Evolutionary conservation across 306 rosid genomes (phyloP), one percentile per base, ranked within the genome.

Genomic region (Corylus heterophylla): DNA sequence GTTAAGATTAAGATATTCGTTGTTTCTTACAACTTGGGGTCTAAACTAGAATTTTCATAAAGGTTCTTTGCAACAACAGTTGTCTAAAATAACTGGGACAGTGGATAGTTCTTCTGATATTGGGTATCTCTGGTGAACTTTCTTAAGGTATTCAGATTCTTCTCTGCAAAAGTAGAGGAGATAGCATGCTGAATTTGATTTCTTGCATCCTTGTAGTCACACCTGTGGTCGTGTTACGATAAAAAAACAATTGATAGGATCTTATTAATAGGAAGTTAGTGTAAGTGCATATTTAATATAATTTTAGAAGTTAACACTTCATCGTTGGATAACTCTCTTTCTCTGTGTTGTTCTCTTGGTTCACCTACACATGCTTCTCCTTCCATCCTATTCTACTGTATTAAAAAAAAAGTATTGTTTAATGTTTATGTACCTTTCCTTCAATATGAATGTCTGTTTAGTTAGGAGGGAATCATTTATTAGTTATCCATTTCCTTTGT

Each of bases 281-380:
- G 97, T 89, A 89, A 89, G 92, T 84, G n/a, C 8, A 8, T 37
- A 39, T 42, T 5, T 27, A 37, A 42, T 42, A 42, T 67, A 37
- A 67, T 39, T 67, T 66, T 11, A 8, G 13, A 18, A 39, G 18
- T 39, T 67, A 37, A 67, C 8, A 67, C 22, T 66, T 18, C 13
- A 8, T 67, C 29, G 17, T 39, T 67, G 52, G 50, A 37, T 7
- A 59, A 59, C 25, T 6, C 45, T 58, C 13, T 22, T 31, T 22
- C 64, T 58, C 12, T 58, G 3, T 58, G 64, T 58, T 58, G 5
- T 58, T 58, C 52, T 49, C 4, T 49, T 49, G 12, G 52, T 49
- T 49, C 52, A 49, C 52, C 4, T 9, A 49, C 14, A 49, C 0
- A 49, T 12, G 52, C 52, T 8, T n/a, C 62, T 20, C 25, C 25